These are phyloP conservation scores for Isatis tinctoria DNA, from an alignment of 345 rosid genomes.

Conservation along the genomic window DNA sequence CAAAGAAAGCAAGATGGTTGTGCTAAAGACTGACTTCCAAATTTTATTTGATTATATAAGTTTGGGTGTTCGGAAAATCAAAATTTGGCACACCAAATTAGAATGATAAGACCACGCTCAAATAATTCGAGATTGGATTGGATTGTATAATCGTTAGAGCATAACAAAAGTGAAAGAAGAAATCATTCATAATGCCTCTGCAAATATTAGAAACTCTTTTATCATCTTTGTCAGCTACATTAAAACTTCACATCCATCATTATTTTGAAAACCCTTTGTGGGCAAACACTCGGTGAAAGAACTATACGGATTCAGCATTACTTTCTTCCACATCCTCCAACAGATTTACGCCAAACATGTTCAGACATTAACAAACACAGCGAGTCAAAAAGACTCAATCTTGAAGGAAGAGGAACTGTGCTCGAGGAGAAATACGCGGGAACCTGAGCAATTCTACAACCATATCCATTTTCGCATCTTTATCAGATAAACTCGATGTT, in stretches of 20 bases:
- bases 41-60: no score
- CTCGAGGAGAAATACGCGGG: constrained; percentile 68
- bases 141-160: neutral
- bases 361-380: neutral
- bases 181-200: constrained; percentile 5
- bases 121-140: neutral
- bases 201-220: neutral
- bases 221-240: neutral
- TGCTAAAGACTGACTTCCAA: neutral
- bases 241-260: neutral
- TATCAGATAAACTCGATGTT: constrained; percentile 48
- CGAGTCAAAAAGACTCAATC: constrained; percentile 32
- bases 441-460: constrained; percentile 63
- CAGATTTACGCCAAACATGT: constrained; percentile 2
- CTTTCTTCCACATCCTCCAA: neutral
- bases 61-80: no score
- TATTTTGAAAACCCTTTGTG: constrained; percentile 4
- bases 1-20: neutral
- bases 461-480: constrained; percentile 57
- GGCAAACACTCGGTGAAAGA: neutral
- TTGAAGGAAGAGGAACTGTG: constrained; percentile 60
- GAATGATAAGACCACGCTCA: neutral
- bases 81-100: no score
- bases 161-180: neutral
- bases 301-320: constrained; percentile 2